These are phyloP conservation scores for Botrytis pseudocinerea DNA, from an alignment of 2,329 filamentous ascomycete species.

Conservation along the genomic window DNA sequence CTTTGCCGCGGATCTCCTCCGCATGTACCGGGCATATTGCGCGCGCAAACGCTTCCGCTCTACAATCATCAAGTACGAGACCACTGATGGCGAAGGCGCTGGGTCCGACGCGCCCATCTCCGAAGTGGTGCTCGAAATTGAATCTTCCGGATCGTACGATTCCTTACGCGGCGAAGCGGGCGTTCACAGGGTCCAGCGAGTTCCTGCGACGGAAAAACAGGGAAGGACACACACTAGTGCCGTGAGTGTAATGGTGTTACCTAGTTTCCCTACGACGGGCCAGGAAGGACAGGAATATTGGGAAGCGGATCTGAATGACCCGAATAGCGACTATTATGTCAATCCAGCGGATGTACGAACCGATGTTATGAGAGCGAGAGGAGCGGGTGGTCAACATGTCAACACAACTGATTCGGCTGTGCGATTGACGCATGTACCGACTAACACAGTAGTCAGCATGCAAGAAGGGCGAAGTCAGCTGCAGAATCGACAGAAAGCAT, in stretches of 20 bases:
- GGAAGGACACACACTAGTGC: slow-evolving; percentile 93
- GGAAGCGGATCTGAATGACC: slow-evolving; percentile 71
- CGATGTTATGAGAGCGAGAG: slow-evolving; percentile 89
- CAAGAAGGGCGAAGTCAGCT: slow-evolving; percentile 91
- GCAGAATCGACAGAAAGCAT: slow-evolving; percentile 83
- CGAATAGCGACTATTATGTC: slow-evolving; percentile 88
- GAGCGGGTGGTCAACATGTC: slow-evolving; percentile 95
- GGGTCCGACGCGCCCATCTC: slow-evolving; percentile 68
- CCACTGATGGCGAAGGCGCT: slow-evolving; percentile 62
- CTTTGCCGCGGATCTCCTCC: slow-evolving; percentile 82
- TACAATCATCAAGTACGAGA: slow-evolving; percentile 77
- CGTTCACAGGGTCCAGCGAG: slow-evolving; percentile 91
- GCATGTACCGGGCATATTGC: slow-evolving; percentile 88
- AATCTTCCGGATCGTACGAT: slow-evolving; percentile 75
- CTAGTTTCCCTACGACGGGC: slow-evolving; percentile 67
- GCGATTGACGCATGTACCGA: slow-evolving; percentile 85
- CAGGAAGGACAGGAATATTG: slow-evolving; percentile 50
- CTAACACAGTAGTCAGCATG: slow-evolving; percentile 83
- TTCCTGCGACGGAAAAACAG: slow-evolving; percentile 87
- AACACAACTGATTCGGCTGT: slow-evolving; percentile 98
- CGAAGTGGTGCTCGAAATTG: slow-evolving; percentile 86
- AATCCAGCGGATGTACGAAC: slow-evolving; percentile 77
- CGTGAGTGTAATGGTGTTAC: slow-evolving; percentile 88
- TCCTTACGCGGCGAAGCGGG: slow-evolving; percentile 83
- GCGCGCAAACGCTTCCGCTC: slow-evolving; percentile 64